These are phyloP conservation scores for Neurospora sp. DNA, from an alignment of 2,329 filamentous ascomycete species.

Conservation along the genomic window DNA sequence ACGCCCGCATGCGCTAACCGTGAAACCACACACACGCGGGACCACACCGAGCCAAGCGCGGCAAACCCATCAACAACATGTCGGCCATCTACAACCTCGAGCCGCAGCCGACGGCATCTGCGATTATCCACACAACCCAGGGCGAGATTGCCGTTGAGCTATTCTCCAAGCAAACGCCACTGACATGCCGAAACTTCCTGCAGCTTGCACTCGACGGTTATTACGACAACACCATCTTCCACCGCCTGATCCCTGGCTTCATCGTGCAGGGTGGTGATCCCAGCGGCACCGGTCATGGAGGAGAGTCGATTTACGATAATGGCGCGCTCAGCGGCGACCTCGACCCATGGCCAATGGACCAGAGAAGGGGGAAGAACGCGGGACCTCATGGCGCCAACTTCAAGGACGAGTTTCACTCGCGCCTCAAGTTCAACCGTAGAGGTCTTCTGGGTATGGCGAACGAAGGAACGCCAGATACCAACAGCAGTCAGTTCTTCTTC, in stretches of 20 bases:
- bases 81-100: conserved; percentile 89
- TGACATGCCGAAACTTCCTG: conserved; percentile 90
- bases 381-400: conserved; percentile 51
- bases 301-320: conserved; percentile 85
- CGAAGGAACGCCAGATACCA: conserved; percentile 64
- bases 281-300: conserved; percentile 83
- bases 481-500: conserved; percentile 96
- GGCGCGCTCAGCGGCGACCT: conserved; percentile 63
- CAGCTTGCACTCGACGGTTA: conserved; percentile 93
- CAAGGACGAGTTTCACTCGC: conserved; percentile 82
- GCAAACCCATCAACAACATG: conserved; percentile 41
- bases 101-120: conserved; percentile 86
- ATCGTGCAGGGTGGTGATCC: conserved; percentile 93
- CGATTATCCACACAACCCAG: conserved; percentile 78
- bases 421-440: conserved; percentile 85
- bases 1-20: neutral
- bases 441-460: conserved; percentile 96
- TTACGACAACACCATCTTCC: conserved; percentile 89
- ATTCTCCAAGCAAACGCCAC: conserved; percentile 87
- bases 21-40: neutral
- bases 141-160: conserved; percentile 88
- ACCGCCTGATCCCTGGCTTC: conserved; percentile 84
- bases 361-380: conserved; percentile 51
- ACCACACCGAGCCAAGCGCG: neutral
- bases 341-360: conserved; percentile 63